phyloP scores from a whole-genome alignment of 1,139 yeast species.

The Candida pseudoviswanathii region DNA sequence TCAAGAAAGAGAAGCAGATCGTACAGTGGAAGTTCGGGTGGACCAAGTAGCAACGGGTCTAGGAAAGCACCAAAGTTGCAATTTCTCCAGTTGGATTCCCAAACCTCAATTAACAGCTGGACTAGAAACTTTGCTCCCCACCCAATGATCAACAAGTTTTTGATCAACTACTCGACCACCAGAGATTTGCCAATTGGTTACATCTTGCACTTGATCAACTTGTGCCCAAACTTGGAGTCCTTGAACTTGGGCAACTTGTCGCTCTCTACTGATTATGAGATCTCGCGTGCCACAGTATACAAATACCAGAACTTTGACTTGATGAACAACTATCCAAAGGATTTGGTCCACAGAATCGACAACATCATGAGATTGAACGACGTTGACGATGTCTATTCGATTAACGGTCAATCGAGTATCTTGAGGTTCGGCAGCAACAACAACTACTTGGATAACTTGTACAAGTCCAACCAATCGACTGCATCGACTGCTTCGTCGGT shows the following conservation, averaged over 20 bases:
- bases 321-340: conserved; percentile 40
- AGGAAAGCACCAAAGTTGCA: conserved; percentile 17
- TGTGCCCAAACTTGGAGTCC: conserved; percentile 56
- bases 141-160: conserved; percentile 60
- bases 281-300: conserved; percentile 32
- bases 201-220: conserved; percentile 56
- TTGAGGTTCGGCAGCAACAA: conserved; percentile 9
- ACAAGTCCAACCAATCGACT: conserved; percentile 15
- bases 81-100: conserved; percentile 11
- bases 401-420: conserved; percentile 6
- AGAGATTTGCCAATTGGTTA: conserved; percentile 73
- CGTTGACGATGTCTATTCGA: conserved; percentile 7
- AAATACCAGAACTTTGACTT: conserved; percentile 44
- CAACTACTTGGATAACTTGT: conserved; percentile 8
- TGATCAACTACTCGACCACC: conserved; percentile 57
- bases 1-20: conserved; percentile 24
- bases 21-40: conserved; percentile 9
- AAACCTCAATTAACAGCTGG: conserved; percentile 6
- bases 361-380: conserved; percentile 21
- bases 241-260: conserved; percentile 58
- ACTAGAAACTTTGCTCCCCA: conserved; percentile 32
- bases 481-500: conserved; percentile 34
- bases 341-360: conserved; percentile 26
- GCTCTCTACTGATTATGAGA: conserved; percentile 60
- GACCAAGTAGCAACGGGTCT: neutral